These are phyloP conservation scores for Cladosporium sp. DNA, from an alignment of 2,329 filamentous ascomycete genomes.

Conservation along the genomic window DNA sequence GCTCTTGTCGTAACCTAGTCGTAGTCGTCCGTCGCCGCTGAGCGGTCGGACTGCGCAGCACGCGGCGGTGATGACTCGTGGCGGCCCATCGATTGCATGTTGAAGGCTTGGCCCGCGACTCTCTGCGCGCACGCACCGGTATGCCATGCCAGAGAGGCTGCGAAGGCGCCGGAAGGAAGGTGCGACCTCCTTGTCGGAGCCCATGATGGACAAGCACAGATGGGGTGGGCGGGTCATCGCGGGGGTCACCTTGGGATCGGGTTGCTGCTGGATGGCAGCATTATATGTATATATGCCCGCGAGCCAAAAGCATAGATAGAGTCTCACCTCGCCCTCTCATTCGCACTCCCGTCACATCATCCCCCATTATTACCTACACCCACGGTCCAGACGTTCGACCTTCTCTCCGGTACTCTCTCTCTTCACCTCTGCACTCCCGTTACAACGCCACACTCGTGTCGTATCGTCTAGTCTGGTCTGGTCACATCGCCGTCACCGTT, in stretches of 20 bases:
- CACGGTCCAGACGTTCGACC: background rate
- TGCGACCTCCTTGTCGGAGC: slow-evolving; percentile 18
- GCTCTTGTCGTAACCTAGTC: background rate
- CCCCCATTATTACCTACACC: slow-evolving; percentile 2
- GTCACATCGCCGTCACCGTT: background rate
- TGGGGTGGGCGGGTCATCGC: slow-evolving; percentile 12
- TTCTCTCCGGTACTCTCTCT: background rate
- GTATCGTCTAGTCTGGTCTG: background rate
- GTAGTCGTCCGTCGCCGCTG: background rate
- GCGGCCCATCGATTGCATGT: slow-evolving; percentile 3
- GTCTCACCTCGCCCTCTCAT: slow-evolving; percentile 20
- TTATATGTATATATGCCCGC: background rate
- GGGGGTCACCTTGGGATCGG: slow-evolving; percentile 1
- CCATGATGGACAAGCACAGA: slow-evolving; percentile 8
- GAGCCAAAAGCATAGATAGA: slow-evolving; percentile 19
- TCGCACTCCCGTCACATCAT: background rate
- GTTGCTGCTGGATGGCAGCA: background rate
- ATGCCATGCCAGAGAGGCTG: slow-evolving; percentile 5
- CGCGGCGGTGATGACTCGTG: slow-evolving; percentile 17
- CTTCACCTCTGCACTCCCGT: slow-evolving; percentile 9
- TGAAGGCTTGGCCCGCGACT: slow-evolving; percentile 16
- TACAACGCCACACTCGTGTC: background rate
- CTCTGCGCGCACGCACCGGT: slow-evolving; percentile 6
- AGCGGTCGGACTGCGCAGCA: slow-evolving; percentile 7
- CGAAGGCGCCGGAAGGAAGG: slow-evolving; percentile 6